Evolutionary conservation across 2,329 filamentous ascomycete species (phyloP), one percentile per base, ranked within the genome.

Genomic region (Pseudocercospora musae): DNA sequence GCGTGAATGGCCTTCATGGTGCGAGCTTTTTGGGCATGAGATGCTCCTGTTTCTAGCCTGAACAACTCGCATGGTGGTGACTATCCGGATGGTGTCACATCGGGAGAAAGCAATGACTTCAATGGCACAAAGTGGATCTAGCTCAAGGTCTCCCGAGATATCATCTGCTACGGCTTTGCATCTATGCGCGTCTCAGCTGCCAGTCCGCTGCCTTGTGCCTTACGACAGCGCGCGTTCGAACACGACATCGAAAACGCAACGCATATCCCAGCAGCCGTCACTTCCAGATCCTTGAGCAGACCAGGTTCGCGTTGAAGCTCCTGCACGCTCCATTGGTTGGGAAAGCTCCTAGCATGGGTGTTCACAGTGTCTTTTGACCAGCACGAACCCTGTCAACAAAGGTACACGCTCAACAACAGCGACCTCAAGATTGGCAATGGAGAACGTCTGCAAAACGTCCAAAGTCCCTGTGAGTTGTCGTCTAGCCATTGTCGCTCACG

Each of bases 381-480:
- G 48, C 48, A 52, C 25, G 13, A 29, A 29, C 48, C 48, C 48
- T 52, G 18, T 25, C 25, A 10, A 52, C 48, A 29, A 25, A 52
- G 23, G 48, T 52, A 52, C 52, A 54, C 52, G 52, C 52, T 54
- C 52, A 54, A 54, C 52, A 29, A 54, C 52, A 37, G 52, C 55
- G 15, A 62, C 55, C 46, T 58, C 60, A 62, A 37, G 60, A 49
- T 49, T 58, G 7, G 25, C 48, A 20, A 46, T 57, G 33, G 54
- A n/a, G 18, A 56, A 27, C 18, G 20, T 50, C 31, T 46, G 44
- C 44, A 31, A 13, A 53, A 50, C 42, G 7, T 18, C 11, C 42
- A 25, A 44, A 31, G 2, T 25, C 53, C 5, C 27, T 48, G 53
- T 62, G 49, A 62, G 11, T 44, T 23, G 18, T 57, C 29, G 42